Evolutionary conservation across 208 protist genomes (phyloP), one percentile per base, ranked within the genome.

Genomic region (Dictyostelium gargantuum): DNA sequence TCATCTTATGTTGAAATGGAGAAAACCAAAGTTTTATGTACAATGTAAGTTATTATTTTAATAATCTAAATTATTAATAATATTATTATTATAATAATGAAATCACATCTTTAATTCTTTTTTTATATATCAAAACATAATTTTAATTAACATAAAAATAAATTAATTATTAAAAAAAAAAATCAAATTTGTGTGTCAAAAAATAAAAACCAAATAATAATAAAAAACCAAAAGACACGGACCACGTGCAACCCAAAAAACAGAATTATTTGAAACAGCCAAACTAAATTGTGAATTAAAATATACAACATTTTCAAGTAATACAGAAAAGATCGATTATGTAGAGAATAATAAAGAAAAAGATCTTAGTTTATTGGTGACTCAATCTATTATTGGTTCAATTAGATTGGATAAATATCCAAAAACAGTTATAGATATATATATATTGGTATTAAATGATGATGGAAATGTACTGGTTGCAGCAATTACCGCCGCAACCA

Each of bases 251-350:
- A 93, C 84, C 61, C 81, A 38, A 3, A 95, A 95, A 56, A 95
- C 75, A 42, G 82, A 94, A 79, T 95, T 93, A 75, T 96, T 95
- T 80, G 95, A 96, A 61, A 85, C 73, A 50, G 95, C 94, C 8
- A 94, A 94, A 73, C 61, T 96, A 42, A 95, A 95, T 81, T 96
- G 95, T 74, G 95, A 96, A 74, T 96, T 96, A 46, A 94, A 94
- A 63, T 94, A 92, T 70, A 79, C 95, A 17, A 73, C 93, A 23
- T 96, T 96, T 94, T 80, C 95, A 48, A 46, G 48, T n/a, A 84
- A 58, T 54, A 54, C 40, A 48, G 80, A 85, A 44, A 75, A 75
- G 15, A 40, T 44, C 2, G 73, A 93, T 38, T 89, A 86, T 70
- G 17, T 70, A 21, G 80, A 82, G 76, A 75, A 91, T 91, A 77